A percentile compares a stretch with the other conserved stretches of the same genome.
These are phyloP conservation scores for Hebeloma cylindrosporum DNA, from an alignment of 768 basidiomycete species.

Conservation along the genomic window DNA sequence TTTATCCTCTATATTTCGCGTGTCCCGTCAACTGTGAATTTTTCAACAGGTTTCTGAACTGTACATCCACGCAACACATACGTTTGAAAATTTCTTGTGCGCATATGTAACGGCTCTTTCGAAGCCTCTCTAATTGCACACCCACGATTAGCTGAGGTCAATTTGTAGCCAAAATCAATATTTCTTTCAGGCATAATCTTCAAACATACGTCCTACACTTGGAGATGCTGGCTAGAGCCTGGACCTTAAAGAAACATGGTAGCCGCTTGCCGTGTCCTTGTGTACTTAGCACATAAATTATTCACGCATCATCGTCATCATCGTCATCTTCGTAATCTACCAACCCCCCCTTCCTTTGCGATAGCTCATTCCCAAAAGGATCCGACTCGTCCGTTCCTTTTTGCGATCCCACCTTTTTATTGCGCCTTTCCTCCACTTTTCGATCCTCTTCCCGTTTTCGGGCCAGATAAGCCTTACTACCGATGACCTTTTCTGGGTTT, in stretches of 20 bases:
- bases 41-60: conserved; percentile 22
- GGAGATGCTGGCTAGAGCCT: conserved; percentile 12
- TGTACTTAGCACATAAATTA: background rate
- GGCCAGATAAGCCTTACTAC: conserved; percentile 78
- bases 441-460: conserved; percentile 73
- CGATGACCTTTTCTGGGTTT: conserved; percentile 93
- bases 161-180: conserved; percentile 34
- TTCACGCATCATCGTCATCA: conserved; percentile 34
- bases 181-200: conserved; percentile 21
- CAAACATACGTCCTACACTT: conserved; percentile 17
- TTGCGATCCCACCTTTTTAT: conserved; percentile 54
- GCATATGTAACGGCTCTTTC: conserved; percentile 36
- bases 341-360: conserved; percentile 34
- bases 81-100: background rate
- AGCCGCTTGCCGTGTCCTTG: background rate
- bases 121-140: conserved; percentile 39
- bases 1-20: background rate
- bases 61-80: background rate
- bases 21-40: background rate
- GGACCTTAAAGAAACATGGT: no score
- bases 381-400: conserved; percentile 53
- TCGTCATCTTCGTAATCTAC: conserved; percentile 66
- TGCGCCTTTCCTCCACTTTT: conserved; percentile 67
- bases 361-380: conserved; percentile 67
- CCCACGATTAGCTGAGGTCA: conserved; percentile 35